Percentiles rank a stretch among this genome's conserved stretches.
These are phyloP conservation scores for Metschnikowia cerradonensis DNA, from an alignment of 805 yeast species.

Conservation along the genomic window DNA sequence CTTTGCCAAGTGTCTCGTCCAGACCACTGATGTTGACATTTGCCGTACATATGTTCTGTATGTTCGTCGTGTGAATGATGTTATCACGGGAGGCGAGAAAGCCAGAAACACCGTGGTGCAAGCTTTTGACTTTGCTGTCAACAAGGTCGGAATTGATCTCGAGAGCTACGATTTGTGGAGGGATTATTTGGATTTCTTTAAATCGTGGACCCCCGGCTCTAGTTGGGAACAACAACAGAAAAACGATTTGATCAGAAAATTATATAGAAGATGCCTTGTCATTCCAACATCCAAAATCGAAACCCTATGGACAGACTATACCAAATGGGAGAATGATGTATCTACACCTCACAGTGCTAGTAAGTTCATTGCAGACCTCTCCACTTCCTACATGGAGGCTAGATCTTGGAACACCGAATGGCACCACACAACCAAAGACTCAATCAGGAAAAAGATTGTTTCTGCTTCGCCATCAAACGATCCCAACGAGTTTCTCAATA, in stretches of 20 bases:
- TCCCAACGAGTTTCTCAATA: conserved; percentile 19
- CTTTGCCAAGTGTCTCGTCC: conserved; percentile 60
- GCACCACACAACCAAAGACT: conserved; percentile 49
- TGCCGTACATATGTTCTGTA: conserved; percentile 78
- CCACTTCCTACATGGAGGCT: conserved; percentile 83
- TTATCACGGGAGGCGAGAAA: conserved; percentile 77
- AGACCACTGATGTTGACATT: conserved; percentile 58
- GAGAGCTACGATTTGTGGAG: conserved; percentile 71
- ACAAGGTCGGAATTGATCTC: conserved; percentile 74
- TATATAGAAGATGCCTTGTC: conserved; percentile 64
- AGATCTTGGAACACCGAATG: conserved; percentile 73
- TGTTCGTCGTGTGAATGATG: conserved; percentile 65
- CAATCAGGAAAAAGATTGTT: conserved; percentile 41
- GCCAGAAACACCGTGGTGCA: conserved; percentile 69
- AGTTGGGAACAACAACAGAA: conserved; percentile 85
- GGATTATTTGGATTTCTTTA: conserved; percentile 76
- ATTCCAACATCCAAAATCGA: conserved; percentile 78
- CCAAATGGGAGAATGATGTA: conserved; percentile 75
- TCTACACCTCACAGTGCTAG: conserved; percentile 70
- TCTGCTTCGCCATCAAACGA: conserved; percentile 24
- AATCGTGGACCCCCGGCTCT: conserved; percentile 70
- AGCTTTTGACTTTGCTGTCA: conserved; percentile 81
- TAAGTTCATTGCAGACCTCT: conserved; percentile 75
- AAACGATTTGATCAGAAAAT: conserved; percentile 67
- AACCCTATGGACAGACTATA: conserved; percentile 74